These are phyloP conservation scores for Lantana camara DNA, from an alignment of 257 asterid species.

Conservation along the genomic window DNA sequence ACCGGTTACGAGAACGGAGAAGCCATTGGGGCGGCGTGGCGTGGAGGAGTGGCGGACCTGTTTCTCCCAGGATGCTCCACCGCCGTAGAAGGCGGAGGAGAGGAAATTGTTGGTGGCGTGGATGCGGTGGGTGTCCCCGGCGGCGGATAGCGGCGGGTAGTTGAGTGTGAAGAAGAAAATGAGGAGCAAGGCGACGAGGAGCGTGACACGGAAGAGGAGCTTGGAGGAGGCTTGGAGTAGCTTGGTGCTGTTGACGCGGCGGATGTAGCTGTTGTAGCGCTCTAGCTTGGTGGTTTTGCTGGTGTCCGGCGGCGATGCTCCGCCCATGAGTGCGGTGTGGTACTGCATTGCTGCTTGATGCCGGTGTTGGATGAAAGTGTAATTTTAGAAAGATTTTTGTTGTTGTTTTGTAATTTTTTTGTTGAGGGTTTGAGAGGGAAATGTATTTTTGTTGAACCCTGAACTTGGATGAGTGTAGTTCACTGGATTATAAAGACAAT, in stretches of 20 bases:
- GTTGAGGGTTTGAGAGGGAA: neutral
- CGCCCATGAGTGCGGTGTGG: conserved; percentile 32
- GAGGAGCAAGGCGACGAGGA: conserved; percentile 69
- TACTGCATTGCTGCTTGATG: conserved; percentile 37
- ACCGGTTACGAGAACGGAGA: conserved; percentile 87
- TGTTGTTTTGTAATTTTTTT: too few relatives aligned
- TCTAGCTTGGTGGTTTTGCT: conserved; percentile 73
- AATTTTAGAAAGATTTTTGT: neutral
- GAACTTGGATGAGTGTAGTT: conserved; percentile 37
- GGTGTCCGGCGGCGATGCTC: conserved; percentile 49
- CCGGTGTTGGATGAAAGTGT: too few relatives aligned
- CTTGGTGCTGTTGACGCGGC: conserved; percentile 71
- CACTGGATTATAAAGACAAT: conserved; percentile 50
- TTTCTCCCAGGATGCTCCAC: conserved; percentile 82
- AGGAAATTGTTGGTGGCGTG: conserved; percentile 58
- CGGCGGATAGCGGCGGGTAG: conserved; percentile 56
- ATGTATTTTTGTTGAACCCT: conserved; percentile 35
- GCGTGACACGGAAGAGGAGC: conserved; percentile 85
- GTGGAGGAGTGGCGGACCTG: conserved; percentile 84
- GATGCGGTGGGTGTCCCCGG: conserved; percentile 31
- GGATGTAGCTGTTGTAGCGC: conserved; percentile 76
- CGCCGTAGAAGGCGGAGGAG: conserved; percentile 72
- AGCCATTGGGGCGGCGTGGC: conserved; percentile 77
- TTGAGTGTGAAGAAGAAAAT: conserved; percentile 83
- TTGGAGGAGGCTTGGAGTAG: conserved; percentile 85